A percentile compares a stretch with the other conserved stretches of the same genome.
Evolutionary conservation across 2,329 filamentous ascomycete genomes (phyloP).

Genomic region (Dendryphion nanum): DNA sequence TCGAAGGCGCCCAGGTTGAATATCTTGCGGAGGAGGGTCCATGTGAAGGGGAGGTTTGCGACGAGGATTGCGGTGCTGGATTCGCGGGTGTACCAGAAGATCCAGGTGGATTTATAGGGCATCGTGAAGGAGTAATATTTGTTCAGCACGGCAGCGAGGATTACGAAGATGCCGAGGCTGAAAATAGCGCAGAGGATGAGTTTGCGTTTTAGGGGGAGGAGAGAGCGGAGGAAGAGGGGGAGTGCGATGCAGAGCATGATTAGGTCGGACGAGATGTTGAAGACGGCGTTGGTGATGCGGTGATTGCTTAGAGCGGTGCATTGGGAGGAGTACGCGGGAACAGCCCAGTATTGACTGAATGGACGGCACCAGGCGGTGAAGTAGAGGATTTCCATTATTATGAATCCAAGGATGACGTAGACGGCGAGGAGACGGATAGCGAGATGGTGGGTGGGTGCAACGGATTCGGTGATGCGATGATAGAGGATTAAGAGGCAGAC

Average conservation of each 20-base stretch:
- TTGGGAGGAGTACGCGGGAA: conserved; percentile 43
- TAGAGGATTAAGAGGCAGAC: conserved; percentile 56
- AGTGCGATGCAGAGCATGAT: conserved; percentile 46
- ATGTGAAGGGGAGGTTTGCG: conserved; percentile 52
- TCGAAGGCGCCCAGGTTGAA: conserved; percentile 34
- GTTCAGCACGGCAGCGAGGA: conserved; percentile 50
- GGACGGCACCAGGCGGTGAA: conserved; percentile 57
- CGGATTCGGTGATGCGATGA: conserved; percentile 46
- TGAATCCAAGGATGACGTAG: conserved; percentile 49
- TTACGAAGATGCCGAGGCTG: conserved; percentile 39
- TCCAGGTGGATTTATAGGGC: conserved; percentile 26
- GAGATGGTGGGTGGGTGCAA: conserved; percentile 20
- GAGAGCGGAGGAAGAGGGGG: conserved; percentile 45
- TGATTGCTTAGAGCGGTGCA: conserved; percentile 35
- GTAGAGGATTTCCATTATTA: conserved; percentile 49
- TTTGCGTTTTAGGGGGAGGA: conserved; percentile 49
- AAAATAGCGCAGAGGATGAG: conserved; percentile 57
- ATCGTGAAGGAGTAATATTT: conserved; percentile 43
- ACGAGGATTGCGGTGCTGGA: conserved; percentile 40
- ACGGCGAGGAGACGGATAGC: conserved; percentile 45
- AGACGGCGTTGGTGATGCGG: conserved; percentile 40
- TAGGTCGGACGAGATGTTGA: conserved; percentile 49
- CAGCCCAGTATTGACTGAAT: conserved; percentile 52
- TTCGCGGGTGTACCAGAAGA: conserved; percentile 34
- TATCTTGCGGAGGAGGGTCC: conserved; percentile 51